Evolutionary conservation across 129 eudicot genomes (phyloP).

Genomic region (Heracleum sosnowskyi): DNA sequence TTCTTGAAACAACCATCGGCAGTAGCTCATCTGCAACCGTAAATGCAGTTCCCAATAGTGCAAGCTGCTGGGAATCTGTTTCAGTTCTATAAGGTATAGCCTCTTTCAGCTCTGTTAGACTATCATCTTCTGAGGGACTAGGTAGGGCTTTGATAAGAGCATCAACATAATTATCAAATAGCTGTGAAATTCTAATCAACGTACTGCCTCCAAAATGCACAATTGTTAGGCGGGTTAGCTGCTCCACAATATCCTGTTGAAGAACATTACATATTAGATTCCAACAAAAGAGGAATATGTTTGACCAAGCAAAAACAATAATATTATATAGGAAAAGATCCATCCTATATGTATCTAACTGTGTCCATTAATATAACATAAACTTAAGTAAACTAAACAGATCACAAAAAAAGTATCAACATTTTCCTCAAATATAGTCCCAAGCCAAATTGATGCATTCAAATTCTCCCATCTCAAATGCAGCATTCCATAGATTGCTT

Average conservation of each 20-base stretch:
- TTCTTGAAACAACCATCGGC: slow-evolving; percentile 71
- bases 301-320: background rate
- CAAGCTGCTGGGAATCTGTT: slow-evolving; percentile 91
- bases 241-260: slow-evolving; percentile 75
- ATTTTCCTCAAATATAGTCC: background rate
- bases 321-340: background rate
- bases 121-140: slow-evolving; percentile 78
- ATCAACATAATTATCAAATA: slow-evolving; percentile 87
- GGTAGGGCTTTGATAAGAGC: slow-evolving; percentile 76
- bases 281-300: background rate
- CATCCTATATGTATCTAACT: no score
- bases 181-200: slow-evolving; percentile 55
- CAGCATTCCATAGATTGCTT: background rate
- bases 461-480: background rate
- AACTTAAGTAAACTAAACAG: background rate
- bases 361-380: background rate
- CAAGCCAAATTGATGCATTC: background rate
- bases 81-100: slow-evolving; percentile 78
- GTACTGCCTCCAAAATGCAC: slow-evolving; percentile 83
- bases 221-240: slow-evolving; percentile 70
- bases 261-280: slow-evolving; percentile 4
- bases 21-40: slow-evolving; percentile 82
- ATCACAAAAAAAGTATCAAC: background rate
- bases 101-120: slow-evolving; percentile 66
- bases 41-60: slow-evolving; percentile 79